Conservation (phyloP, 768 basidiomycete genomes). For the Psilocybe subaeruginosa region DNA sequence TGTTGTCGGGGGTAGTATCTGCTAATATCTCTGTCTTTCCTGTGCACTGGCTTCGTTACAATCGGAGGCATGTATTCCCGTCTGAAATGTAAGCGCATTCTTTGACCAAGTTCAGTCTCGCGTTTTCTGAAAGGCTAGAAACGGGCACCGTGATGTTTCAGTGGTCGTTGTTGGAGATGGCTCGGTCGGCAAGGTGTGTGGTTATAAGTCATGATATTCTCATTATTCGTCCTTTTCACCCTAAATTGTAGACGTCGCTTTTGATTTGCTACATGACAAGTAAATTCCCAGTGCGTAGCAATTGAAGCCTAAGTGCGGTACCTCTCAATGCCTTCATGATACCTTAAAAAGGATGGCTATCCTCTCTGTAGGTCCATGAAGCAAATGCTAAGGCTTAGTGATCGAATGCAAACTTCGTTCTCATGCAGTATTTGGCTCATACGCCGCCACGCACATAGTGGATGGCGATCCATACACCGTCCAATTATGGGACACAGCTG, state of each 20-base stretch:
- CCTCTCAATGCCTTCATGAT: background rate
- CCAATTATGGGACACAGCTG: background rate
- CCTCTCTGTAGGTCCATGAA: no score
- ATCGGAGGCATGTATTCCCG: no score
- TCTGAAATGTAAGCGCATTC: no score
- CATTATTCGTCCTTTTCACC: background rate
- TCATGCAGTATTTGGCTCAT: no score
- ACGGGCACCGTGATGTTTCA: background rate
- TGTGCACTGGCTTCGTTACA: no score
- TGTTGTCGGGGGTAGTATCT: no score
- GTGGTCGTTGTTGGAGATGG: background rate
- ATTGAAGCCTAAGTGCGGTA: no score
- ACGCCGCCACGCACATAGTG: background rate
- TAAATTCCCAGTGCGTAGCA: background rate
- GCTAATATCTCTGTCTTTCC: no score
- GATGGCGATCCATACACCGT: background rate
- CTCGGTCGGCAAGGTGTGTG: background rate
- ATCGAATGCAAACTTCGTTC: no score
- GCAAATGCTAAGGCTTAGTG: background rate
- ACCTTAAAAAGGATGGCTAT: background rate
- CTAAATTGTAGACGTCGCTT: background rate
- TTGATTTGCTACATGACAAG: background rate
- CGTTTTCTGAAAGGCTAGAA: no score
- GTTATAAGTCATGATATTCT: background rate
- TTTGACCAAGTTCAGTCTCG: no score